Percentiles rank a stretch among this genome's conserved stretches.
Evolutionary conservation across 768 basidiomycete genomes (phyloP).

Genomic region (Phylloporus sp.): DNA sequence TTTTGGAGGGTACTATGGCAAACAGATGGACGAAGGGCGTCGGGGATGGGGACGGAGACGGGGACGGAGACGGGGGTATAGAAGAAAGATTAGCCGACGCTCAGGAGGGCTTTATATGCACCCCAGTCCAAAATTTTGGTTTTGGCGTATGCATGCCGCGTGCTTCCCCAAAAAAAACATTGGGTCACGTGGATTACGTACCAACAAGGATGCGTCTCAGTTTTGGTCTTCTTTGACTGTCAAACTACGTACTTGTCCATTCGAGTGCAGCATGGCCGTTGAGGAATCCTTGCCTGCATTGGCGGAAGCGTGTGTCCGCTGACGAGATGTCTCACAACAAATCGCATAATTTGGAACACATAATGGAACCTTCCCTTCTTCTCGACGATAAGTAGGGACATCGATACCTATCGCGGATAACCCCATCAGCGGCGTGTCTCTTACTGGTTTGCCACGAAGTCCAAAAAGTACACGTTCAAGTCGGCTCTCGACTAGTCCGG

Average conservation of each 20-base stretch:
- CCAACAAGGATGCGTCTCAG: constrained; percentile 3
- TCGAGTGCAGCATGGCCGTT: neutral
- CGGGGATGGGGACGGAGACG: neutral
- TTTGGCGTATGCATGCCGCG: constrained; percentile 18
- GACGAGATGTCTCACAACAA: constrained; percentile 6
- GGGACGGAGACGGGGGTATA: constrained; percentile 1
- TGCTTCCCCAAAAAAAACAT: constrained; percentile 27
- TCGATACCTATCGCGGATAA: constrained; percentile 23
- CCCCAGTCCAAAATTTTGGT: constrained; percentile 33
- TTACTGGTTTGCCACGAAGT: neutral
- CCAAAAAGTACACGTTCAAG: neutral
- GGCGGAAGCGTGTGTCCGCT: neutral
- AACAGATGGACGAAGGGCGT: neutral
- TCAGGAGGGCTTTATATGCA: constrained; percentile 17
- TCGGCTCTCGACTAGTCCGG: neutral
- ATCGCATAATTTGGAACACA: constrained; percentile 14
- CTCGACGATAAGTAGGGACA: constrained; percentile 15
- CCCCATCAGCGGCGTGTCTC: constrained; percentile 17
- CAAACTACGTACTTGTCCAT: neutral
- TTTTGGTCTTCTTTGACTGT: neutral
- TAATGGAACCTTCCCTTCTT: neutral
- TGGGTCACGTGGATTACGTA: constrained; percentile 28
- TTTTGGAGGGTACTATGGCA: constrained; percentile 18
- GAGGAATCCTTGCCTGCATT: neutral
- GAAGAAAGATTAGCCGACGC: constrained; percentile 4